These are phyloP conservation scores for Daucus carota DNA, from an alignment of 129 eudicot genomes.

Conservation along the genomic window DNA sequence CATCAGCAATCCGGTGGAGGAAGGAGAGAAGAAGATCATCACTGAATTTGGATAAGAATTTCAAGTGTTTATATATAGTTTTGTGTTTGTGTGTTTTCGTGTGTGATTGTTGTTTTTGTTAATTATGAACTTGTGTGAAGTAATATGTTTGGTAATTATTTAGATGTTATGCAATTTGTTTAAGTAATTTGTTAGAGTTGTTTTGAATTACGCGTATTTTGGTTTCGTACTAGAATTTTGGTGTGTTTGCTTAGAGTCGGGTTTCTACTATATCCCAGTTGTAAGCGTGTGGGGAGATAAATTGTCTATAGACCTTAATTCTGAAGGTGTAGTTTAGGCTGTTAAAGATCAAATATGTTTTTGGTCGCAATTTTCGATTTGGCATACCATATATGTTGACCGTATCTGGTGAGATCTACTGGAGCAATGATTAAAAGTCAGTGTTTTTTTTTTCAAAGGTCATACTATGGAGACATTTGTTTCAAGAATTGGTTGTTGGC, in stretches of 20 bases:
- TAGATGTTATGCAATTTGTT: constrained; percentile 17
- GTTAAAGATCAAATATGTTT: background rate
- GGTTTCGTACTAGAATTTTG: constrained; percentile 9
- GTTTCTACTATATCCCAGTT: background rate
- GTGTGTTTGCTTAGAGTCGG: background rate
- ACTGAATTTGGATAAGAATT: constrained; percentile 19
- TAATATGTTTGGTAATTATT: constrained; percentile 14
- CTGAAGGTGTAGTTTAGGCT: background rate
- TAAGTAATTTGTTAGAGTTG: constrained; percentile 4
- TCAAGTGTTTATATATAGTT: constrained; percentile 8
- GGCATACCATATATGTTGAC: background rate
- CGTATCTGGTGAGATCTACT: background rate
- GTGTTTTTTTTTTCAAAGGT: background rate
- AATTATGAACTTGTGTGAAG: constrained; percentile 11
- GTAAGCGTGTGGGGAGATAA: background rate
- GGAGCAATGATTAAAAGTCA: background rate
- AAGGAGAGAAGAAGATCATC: constrained; percentile 54
- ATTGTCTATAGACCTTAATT: background rate
- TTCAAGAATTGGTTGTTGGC: background rate
- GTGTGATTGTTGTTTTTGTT: background rate
- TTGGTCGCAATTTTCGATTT: background rate
- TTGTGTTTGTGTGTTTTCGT: constrained; percentile 1
- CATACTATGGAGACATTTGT: background rate
- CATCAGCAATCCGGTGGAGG: constrained; percentile 48
- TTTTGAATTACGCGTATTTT: background rate